Base-by-base conservation (phyloP, 2,329 filamentous ascomycete genomes). In the Hypoxylon sp. region DNA sequence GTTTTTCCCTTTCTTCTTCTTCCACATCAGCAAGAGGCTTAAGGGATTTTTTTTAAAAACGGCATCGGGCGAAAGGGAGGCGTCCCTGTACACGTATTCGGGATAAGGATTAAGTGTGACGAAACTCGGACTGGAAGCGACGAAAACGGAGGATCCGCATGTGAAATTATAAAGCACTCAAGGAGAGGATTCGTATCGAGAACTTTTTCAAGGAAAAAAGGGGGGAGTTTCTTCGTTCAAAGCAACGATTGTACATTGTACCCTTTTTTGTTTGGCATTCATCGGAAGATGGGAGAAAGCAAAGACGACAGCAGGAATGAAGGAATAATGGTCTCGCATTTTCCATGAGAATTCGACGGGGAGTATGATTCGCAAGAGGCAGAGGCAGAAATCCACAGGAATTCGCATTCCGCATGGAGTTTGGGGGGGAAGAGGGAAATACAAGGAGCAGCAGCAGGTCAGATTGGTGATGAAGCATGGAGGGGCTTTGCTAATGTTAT, bases 11-110 rank as follows among this genome's bases (percentile, higher is more conserved):
- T 17, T 7, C n/a, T 19, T 44, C 39, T 19, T 8, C 48, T 24
- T 60, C 32, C 19, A 21, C 35, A 13, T 57, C 19, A 51, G 55
- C 39, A 65, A 61, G 37, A 59, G 44, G 42, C 17, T 56, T 31
- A 19, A 17, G 24, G 65, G 35, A 35, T 62, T 55, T 27, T 55
- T 27, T 32, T 32, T 3, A 32, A 50, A 64, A 62, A 59, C n/a
- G 65, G 68, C 52, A 66, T 59, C 62, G 17, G 51, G 53, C 50
- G 53, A 32, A 66, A 64, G 54, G 54, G 59, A 63, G 53, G 67
- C 61, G 67, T 70, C 71, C 70, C 67, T 72, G 71, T 73, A 73
- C 48, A 73, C 71, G 71, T 64, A 69, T 62, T 67, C 66, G 65
- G 68, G 62, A 69, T 65, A 67, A 57, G 66, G 62, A 44, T 19